phyloP scores from a whole-genome alignment of 1,139 yeast genomes.

The Taphrina deformans region DNA sequence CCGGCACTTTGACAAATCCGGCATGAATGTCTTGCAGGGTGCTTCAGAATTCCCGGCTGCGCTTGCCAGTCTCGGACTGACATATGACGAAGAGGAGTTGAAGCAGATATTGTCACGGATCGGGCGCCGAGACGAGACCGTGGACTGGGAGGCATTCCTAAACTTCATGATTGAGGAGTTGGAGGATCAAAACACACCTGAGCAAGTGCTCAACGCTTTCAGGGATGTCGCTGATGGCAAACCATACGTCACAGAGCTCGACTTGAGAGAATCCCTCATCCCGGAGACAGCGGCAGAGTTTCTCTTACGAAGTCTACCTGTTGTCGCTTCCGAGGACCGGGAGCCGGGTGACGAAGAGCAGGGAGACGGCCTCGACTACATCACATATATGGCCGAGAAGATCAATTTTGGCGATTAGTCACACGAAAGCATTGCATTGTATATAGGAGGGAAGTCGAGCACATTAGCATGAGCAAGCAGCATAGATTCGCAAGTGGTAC shows the following conservation, averaged over 20 bases:
- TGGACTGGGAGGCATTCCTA: slow-evolving; percentile 49
- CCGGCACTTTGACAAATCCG: slow-evolving; percentile 48
- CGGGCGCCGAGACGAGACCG: slow-evolving; percentile 39
- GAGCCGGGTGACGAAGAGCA: slow-evolving; percentile 20
- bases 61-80: slow-evolving; percentile 48
- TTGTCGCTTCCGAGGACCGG: neutral
- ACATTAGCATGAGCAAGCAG: too few species aligned
- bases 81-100: slow-evolving; percentile 47
- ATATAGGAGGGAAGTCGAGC: too few species aligned
- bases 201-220: slow-evolving; percentile 49
- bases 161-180: slow-evolving; percentile 49
- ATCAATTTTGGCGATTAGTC: slow-evolving; percentile 9
- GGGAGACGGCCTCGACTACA: slow-evolving; percentile 45
- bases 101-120: slow-evolving; percentile 47
- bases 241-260: slow-evolving; percentile 48
- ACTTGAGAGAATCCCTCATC: slow-evolving; percentile 47
- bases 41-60: slow-evolving; percentile 48
- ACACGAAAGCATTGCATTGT: neutral
- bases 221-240: slow-evolving; percentile 49
- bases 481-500: too few species aligned
- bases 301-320: slow-evolving; percentile 24
- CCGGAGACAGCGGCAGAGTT: slow-evolving; percentile 31
- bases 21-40: slow-evolving; percentile 45
- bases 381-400: slow-evolving; percentile 42
- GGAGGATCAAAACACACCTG: slow-evolving; percentile 49